These are phyloP conservation scores for Oemleria cerasiformis DNA, from an alignment of 306 rosid genomes.

Conservation along the genomic window DNA sequence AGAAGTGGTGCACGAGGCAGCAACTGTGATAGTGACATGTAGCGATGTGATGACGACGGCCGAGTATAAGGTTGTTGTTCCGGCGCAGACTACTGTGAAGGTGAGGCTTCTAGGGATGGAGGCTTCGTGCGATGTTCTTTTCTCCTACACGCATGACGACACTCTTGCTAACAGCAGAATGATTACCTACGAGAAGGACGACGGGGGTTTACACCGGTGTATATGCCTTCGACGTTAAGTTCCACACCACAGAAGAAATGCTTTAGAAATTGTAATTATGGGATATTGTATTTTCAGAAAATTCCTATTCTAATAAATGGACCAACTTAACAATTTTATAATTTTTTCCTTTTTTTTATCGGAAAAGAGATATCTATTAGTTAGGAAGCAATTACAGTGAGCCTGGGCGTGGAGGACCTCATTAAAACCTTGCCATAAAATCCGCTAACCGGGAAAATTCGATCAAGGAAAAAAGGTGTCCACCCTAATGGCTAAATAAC, in stretches of 20 bases:
- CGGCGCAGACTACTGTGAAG: background rate
- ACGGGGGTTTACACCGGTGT: slow-evolving; percentile 13
- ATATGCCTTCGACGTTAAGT: slow-evolving; percentile 1
- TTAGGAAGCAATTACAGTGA: too few species aligned
- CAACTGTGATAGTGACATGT: background rate
- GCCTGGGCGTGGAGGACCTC: too few species aligned
- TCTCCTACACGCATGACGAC: slow-evolving; percentile 11
- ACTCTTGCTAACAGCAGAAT: slow-evolving; percentile 5
- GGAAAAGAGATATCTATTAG: too few species aligned
- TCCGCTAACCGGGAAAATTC: too few species aligned
- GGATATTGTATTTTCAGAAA: too few species aligned
- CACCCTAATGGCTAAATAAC: too few species aligned
- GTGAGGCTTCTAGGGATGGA: background rate
- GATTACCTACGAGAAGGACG: background rate
- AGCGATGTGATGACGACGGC: background rate
- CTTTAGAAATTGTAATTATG: too few species aligned
- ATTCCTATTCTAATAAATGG: too few species aligned
- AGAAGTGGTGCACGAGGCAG: background rate
- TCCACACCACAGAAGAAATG: background rate
- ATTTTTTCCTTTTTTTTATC: too few species aligned
- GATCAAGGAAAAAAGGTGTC: too few species aligned
- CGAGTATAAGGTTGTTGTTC: background rate
- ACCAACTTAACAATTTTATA: too few species aligned
- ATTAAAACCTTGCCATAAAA: too few species aligned
- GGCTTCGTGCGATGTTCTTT: slow-evolving; percentile 10